A percentile compares a stretch with the other conserved stretches of the same genome.
Conservation (phyloP, 208 protist genomes). For the Acanthamoeba royreba region DNA sequence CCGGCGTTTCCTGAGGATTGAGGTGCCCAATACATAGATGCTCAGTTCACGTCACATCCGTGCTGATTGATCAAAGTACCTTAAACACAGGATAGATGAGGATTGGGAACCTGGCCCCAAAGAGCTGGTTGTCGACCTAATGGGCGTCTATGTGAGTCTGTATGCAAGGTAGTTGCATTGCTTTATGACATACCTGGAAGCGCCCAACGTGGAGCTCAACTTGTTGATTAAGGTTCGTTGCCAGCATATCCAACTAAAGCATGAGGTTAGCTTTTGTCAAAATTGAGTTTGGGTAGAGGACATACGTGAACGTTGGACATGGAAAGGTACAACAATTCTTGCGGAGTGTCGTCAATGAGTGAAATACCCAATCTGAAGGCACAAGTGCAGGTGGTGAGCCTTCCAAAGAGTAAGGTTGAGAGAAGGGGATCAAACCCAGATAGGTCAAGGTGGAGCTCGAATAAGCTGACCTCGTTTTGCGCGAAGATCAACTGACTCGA, state of each 20-base stretch:
- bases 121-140: constrained; percentile 40
- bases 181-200: background rate
- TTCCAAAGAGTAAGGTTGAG: too few species aligned
- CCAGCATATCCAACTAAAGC: background rate
- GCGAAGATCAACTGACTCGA: background rate
- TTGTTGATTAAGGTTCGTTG: constrained; percentile 24
- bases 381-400: background rate
- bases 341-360: constrained; percentile 30
- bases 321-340: constrained; percentile 21
- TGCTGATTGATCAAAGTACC: too few species aligned
- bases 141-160: too few species aligned
- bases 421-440: background rate
- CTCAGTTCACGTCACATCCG: too few species aligned
- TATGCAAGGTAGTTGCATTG: too few species aligned
- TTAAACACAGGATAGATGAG: constrained; percentile 46
- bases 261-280: background rate
- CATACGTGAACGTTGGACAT: background rate
- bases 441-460: constrained; percentile 26
- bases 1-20: background rate
- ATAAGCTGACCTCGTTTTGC: background rate
- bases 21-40: too few species aligned
- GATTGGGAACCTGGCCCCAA: background rate
- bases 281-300: too few species aligned
- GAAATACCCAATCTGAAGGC: background rate
- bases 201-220: background rate